Conservation (phyloP, 441 rosid species). For the Hura crepitans region DNA sequence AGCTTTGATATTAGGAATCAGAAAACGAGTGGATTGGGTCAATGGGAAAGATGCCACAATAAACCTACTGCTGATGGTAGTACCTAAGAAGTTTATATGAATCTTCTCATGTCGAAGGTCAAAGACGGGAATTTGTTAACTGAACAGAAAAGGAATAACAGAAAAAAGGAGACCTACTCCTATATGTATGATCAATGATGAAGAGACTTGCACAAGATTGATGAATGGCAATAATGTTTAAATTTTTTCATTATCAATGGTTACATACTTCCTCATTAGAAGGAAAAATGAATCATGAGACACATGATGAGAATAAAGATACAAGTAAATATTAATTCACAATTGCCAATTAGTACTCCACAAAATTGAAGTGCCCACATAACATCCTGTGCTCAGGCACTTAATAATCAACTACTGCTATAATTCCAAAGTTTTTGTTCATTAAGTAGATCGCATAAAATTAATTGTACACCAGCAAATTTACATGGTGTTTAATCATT, state of each 20-base stretch:
- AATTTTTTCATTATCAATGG: background rate
- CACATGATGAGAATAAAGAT: background rate
- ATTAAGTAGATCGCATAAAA: background rate
- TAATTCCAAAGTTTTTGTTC: background rate
- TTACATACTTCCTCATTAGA: background rate
- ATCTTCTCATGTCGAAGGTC: background rate
- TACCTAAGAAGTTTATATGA: background rate
- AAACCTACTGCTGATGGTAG: background rate
- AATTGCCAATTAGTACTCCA: background rate
- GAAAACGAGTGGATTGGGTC: background rate
- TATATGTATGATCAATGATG: conserved; percentile 4
- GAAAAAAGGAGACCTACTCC: no score
- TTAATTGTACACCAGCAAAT: background rate
- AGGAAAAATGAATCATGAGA: background rate
- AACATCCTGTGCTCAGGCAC: background rate
- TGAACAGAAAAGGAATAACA: background rate
- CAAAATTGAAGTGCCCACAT: background rate
- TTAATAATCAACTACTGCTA: background rate
- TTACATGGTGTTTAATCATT: no score
- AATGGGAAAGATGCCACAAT: background rate
- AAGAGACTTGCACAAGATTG: background rate
- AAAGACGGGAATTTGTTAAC: background rate
- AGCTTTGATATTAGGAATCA: background rate
- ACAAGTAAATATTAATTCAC: background rate
- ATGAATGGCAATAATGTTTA: background rate